Conservation (phyloP, 176 grass and related monocot species). For the Elymus sibiricus region DNA sequence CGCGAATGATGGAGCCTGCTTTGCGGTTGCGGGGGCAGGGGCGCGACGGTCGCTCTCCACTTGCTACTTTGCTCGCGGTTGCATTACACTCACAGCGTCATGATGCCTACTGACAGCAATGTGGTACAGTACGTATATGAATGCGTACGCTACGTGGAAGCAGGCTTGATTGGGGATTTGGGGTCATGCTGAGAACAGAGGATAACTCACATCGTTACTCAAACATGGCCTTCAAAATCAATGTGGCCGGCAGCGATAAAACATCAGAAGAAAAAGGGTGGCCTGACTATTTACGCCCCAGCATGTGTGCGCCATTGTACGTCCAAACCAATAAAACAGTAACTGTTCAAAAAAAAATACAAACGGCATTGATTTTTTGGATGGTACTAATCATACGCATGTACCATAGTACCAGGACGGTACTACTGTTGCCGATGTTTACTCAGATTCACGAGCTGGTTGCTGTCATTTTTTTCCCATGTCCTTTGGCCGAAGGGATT, state of each 20-base stretch:
- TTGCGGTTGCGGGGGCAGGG: not conserved
- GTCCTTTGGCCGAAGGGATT: not conserved
- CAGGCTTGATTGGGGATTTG: not conserved
- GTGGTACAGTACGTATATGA: not conserved
- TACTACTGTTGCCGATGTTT: not conserved
- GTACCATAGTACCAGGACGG: not conserved
- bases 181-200: not conserved
- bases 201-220: not conserved
- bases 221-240: not conserved
- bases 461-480: not conserved
- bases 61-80: not conserved
- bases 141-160: not conserved
- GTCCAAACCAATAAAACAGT: not conserved
- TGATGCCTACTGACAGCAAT: not conserved
- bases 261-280: not conserved
- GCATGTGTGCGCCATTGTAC: not conserved
- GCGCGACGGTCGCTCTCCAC: not conserved
- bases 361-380: not conserved
- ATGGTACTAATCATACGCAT: not conserved
- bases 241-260: no score
- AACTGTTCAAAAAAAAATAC: not conserved
- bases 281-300: not conserved
- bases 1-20: slow-evolving; percentile 14
- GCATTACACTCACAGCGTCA: not conserved
- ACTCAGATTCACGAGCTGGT: not conserved